Evolutionary conservation across 192 early-diverging fungal species (phyloP).

Genomic region (Neocallimastix lanati): DNA sequence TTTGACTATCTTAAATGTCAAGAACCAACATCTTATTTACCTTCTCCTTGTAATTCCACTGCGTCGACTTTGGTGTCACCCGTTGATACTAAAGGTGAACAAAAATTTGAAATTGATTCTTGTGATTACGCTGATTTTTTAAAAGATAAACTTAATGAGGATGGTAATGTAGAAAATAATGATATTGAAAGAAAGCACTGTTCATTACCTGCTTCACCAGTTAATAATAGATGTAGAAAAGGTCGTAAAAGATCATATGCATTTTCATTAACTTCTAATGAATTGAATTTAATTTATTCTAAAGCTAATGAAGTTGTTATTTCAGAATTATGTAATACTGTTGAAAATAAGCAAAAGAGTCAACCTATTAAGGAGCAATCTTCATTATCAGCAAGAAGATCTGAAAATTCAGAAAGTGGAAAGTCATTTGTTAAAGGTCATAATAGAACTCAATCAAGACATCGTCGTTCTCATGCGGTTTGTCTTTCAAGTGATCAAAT

Average conservation of each 20-base stretch:
- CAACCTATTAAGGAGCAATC: neutral
- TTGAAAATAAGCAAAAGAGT: neutral
- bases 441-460: neutral
- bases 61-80: neutral
- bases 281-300: neutral
- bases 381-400: no score
- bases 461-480: neutral
- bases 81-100: neutral
- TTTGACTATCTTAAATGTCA: neutral
- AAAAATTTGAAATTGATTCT: neutral
- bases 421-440: neutral
- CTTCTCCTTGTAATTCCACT: neutral
- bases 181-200: neutral
- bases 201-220: neutral
- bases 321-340: neutral
- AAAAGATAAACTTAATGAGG: neutral
- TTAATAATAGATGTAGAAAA: neutral
- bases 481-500: neutral
- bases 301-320: neutral
- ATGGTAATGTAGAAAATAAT: neutral
- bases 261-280: neutral
- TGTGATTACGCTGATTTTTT: neutral
- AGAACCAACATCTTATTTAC: neutral
- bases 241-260: neutral
- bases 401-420: neutral